These are phyloP conservation scores for Kluyveromyces marxianus DNA, from an alignment of 1,139 yeast species.

Conservation along the genomic window DNA sequence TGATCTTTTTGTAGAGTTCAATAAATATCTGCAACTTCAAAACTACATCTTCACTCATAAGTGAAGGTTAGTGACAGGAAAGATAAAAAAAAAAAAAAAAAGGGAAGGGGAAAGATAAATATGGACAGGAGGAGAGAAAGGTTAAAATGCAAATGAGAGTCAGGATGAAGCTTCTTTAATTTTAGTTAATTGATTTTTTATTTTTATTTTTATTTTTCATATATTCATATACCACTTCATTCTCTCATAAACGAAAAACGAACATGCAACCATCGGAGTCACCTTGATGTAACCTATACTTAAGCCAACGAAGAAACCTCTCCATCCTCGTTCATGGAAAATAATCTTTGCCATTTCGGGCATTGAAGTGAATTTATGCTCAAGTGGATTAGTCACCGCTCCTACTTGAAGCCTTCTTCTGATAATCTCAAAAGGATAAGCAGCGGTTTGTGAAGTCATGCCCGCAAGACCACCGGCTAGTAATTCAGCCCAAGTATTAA, in stretches of 20 bases:
- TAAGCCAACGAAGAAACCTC: conserved; percentile 88
- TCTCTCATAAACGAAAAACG: conserved; percentile 89
- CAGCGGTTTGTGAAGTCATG: conserved; percentile 89
- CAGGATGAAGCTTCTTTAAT: not conserved
- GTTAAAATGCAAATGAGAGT: not conserved
- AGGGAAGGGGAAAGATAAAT: not conserved
- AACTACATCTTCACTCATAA: too few relatives aligned
- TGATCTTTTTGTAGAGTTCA: too few relatives aligned
- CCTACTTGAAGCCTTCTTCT: conserved; percentile 96
- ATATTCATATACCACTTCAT: conserved; percentile 64
- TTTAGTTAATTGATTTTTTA: not conserved
- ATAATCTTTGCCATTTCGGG: conserved; percentile 39
- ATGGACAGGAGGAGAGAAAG: not conserved
- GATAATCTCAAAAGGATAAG: conserved; percentile 93
- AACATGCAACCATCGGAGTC: conserved; percentile 95
- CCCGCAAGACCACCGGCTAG: conserved; percentile 95
- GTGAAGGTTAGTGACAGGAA: too few relatives aligned
- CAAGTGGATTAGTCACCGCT: conserved; percentile 53
- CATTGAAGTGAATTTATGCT: conserved; percentile 39
- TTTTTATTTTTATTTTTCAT: conserved; percentile 18
- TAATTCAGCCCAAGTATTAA: conserved; percentile 86
- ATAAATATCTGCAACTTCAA: too few relatives aligned
- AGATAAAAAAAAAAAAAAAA: too few relatives aligned
- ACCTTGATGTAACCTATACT: conserved; percentile 93
- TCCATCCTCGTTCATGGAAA: conserved; percentile 62